Conservation (phyloP, 176 grass and related monocot species). For the Lolium perenne region DNA sequence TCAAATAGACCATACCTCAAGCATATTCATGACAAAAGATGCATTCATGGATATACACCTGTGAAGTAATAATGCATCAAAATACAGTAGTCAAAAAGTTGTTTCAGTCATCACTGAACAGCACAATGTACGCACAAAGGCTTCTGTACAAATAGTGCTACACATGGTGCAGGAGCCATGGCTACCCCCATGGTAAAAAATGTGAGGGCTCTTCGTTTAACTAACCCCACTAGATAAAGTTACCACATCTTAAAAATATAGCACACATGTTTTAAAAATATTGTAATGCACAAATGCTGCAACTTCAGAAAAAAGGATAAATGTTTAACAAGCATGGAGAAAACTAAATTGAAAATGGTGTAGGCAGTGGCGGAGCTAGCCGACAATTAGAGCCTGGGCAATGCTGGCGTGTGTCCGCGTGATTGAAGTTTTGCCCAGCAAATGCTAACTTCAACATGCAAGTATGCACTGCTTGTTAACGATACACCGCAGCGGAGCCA, state of each 20-base stretch:
- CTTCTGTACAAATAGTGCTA: slow-evolving; percentile 25
- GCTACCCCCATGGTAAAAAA: neutral
- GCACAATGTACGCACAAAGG: slow-evolving; percentile 35
- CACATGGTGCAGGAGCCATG: slow-evolving; percentile 1
- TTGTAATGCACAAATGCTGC: slow-evolving; percentile 20
- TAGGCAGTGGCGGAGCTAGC: no score
- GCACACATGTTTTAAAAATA: neutral
- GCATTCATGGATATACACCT: slow-evolving; percentile 96
- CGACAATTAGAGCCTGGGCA: no score
- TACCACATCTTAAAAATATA: no score
- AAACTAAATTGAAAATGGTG: slow-evolving; percentile 1
- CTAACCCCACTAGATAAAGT: neutral
- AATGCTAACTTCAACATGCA: no score
- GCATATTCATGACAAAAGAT: slow-evolving; percentile 95
- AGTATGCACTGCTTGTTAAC: no score
- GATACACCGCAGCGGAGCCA: no score
- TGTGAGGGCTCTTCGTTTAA: slow-evolving; percentile 11
- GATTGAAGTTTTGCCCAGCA: no score
- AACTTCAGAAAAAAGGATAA: slow-evolving; percentile 12
- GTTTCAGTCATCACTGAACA: slow-evolving; percentile 33
- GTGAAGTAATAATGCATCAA: slow-evolving; percentile 52
- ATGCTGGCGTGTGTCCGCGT: no score
- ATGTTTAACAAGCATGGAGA: slow-evolving; percentile 18
- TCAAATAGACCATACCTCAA: slow-evolving; percentile 73
- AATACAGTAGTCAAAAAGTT: slow-evolving; percentile 39